Percentiles rank a stretch among this genome's conserved stretches.
Conservation (phyloP, 495 filamentous ascomycete species). For the Lasiosphaeria hispida region DNA sequence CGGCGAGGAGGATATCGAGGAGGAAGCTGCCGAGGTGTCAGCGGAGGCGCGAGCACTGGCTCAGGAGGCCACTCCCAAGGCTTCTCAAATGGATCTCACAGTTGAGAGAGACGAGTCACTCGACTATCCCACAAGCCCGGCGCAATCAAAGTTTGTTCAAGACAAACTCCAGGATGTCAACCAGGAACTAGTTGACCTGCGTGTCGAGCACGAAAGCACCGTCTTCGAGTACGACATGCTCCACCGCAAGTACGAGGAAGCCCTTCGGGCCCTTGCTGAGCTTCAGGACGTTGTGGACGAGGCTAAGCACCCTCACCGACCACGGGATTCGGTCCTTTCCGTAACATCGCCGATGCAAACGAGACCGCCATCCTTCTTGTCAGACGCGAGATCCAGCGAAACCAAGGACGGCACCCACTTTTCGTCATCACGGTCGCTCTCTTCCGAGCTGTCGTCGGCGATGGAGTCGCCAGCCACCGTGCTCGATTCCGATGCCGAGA, state of each 20-base stretch:
- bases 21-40: constrained; percentile 32
- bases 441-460: constrained; percentile 92
- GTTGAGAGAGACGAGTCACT: constrained; percentile 12
- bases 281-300: constrained; percentile 87
- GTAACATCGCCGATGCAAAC: constrained; percentile 57
- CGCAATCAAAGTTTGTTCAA: constrained; percentile 79
- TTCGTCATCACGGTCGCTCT: constrained; percentile 91
- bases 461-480: constrained; percentile 73
- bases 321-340: constrained; percentile 53
- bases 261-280: constrained; percentile 73
- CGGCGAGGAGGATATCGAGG: constrained; percentile 32
- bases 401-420: constrained; percentile 73
- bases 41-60: constrained; percentile 28
- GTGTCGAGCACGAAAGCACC: constrained; percentile 83
- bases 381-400: constrained; percentile 70
- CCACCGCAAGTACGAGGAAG: constrained; percentile 86
- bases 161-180: constrained; percentile 92
- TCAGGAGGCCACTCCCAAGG: constrained; percentile 29
- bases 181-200: constrained; percentile 88
- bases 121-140: constrained; percentile 60
- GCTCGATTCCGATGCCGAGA: constrained; percentile 57
- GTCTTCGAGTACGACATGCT: constrained; percentile 78
- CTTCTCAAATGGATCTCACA: constrained; percentile 20
- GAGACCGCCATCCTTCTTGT: constrained; percentile 91
- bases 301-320: constrained; percentile 60